phyloP scores from a whole-genome alignment of 1,139 yeast species.

The Geotrichum phurueaensis region DNA sequence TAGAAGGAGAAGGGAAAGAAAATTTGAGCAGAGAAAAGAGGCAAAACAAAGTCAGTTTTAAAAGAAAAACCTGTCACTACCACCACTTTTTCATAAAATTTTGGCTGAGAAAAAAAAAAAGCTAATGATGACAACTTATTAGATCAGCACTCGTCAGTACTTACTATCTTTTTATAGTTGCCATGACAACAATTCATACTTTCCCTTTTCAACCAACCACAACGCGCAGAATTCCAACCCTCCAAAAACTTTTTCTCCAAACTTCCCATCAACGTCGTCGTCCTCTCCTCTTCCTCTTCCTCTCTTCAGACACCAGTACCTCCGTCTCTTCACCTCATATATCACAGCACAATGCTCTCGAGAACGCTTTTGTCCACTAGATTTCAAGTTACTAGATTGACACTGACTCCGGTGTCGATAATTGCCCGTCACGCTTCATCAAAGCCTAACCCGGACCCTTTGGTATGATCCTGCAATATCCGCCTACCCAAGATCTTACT shows the following conservation, averaged over 20 bases:
- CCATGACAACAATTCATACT: not conserved
- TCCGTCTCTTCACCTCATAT: not conserved
- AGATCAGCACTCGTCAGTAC: not conserved
- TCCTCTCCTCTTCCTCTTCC: not conserved
- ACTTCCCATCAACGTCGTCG: not conserved
- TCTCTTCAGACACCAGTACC: not conserved
- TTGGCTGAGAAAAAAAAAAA: not conserved
- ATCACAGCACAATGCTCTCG: constrained; percentile 9
- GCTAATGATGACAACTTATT: not conserved
- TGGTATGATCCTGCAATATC: constrained; percentile 8
- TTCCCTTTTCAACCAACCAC: constrained; percentile 11
- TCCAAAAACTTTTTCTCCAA: not conserved
- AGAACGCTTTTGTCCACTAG: constrained; percentile 11
- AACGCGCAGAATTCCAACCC: constrained; percentile 5
- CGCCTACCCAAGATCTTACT: not conserved
- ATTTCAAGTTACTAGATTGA: constrained; percentile 6
- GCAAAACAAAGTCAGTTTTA: not conserved
- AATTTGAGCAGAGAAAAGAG: not conserved
- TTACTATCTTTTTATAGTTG: not conserved
- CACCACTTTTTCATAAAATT: constrained; percentile 4
- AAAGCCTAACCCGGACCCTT: constrained; percentile 20
- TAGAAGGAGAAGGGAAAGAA: constrained; percentile 4
- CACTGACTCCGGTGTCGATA: constrained; percentile 5
- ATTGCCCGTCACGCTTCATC: constrained; percentile 12
- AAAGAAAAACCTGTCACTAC: constrained; percentile 8